Evolutionary conservation across 805 yeast genomes (phyloP).

Genomic region (Kuraishia hungarica): DNA sequence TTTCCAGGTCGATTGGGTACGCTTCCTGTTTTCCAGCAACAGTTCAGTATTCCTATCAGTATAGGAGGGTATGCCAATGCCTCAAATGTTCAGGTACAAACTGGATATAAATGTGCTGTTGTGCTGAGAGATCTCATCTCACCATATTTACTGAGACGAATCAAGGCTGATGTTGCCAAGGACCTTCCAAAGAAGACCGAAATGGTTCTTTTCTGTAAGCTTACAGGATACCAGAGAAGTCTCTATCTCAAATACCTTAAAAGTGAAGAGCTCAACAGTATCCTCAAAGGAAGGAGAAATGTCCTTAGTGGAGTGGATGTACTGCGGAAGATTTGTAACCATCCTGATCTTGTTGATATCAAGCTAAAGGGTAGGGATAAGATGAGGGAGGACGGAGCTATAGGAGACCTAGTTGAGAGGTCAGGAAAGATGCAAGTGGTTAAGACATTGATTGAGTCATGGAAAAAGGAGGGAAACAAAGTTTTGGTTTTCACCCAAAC

Average conservation of each 20-base stretch:
- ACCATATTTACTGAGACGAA: conserved; percentile 79
- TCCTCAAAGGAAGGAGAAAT: conserved; percentile 67
- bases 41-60: conserved; percentile 87
- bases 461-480: conserved; percentile 74
- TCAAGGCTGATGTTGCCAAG: conserved; percentile 90
- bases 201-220: conserved; percentile 84
- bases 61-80: conserved; percentile 99
- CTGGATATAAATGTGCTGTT: conserved; percentile 94
- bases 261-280: conserved; percentile 67
- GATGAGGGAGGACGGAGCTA: conserved; percentile 6
- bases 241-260: conserved; percentile 68
- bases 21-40: conserved; percentile 86
- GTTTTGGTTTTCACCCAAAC: conserved; percentile 88
- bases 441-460: conserved; percentile 59
- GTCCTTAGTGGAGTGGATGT: conserved; percentile 87
- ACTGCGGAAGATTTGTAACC: conserved; percentile 88
- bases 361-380: conserved; percentile 24
- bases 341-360: conserved; percentile 72
- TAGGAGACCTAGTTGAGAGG: conserved; percentile 40
- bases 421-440: conserved; percentile 93
- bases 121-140: conserved; percentile 80
- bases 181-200: conserved; percentile 91
- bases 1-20: conserved; percentile 95
- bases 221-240: conserved; percentile 68
- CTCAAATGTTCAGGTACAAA: conserved; percentile 88